phyloP scores from a whole-genome alignment of 192 early-diverging fungal genomes.

The Coemansia sp. region DNA sequence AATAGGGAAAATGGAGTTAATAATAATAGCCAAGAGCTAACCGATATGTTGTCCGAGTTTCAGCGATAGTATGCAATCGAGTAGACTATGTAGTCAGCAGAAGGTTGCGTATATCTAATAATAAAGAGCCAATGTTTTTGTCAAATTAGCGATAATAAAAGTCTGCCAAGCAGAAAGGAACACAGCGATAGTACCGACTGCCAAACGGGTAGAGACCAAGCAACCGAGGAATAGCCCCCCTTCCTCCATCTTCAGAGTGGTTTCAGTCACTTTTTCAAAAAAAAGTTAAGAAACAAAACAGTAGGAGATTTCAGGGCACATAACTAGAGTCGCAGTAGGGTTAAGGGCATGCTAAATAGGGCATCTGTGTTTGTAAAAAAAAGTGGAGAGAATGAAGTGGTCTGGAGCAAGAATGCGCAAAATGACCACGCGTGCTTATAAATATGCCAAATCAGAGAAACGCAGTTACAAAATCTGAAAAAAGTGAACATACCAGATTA shows the following conservation, averaged over 20 bases:
- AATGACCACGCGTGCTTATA: not conserved
- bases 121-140: not conserved
- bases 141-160: not conserved
- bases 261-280: not conserved
- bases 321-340: not conserved
- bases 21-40: not conserved
- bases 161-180: not conserved
- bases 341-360: not conserved
- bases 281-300: not conserved
- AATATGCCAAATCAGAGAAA: not conserved
- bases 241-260: not conserved
- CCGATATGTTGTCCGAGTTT: not conserved
- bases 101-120: not conserved
- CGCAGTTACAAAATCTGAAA: not conserved
- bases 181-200: not conserved
- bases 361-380: not conserved
- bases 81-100: not conserved
- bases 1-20: not conserved
- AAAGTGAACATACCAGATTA: not conserved
- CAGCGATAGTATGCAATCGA: not conserved
- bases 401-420: slow-evolving; percentile 1
- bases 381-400: not conserved
- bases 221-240: not conserved
- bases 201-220: not conserved
- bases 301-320: not conserved